Base-by-base conservation (phyloP, 202 grass and related monocot genomes). In the Setaria italica region DNA sequence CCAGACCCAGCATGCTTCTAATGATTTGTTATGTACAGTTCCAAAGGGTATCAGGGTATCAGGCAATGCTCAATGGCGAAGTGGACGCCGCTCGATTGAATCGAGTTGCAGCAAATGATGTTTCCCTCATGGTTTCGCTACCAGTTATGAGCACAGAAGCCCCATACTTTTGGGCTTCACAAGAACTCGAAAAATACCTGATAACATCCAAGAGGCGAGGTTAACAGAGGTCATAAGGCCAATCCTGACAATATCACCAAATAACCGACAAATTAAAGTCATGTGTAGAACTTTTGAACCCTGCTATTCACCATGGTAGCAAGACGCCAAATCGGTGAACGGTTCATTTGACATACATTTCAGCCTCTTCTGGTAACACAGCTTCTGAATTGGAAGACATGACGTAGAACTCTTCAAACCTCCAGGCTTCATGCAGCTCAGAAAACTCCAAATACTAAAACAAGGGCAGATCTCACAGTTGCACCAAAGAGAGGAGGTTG, bases 371-470 rank as follows among this genome's bases (percentile, higher is more conserved):
- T 82, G 72, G 11, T 54, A 80, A 71, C 78, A n/a, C 72, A 72
- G 56, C 72, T 82, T 82, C 47, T 82, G 83, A 78, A 70, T 90
- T 89, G 88, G 88, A 78, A 21, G 79, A 78, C 72, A 73, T 82
- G 83, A 46, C 49, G 79, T 73, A 76, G 79, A 86, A 90, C 48
- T n/a, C 67, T 90, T 90, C 88, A 90, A 86, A 86, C 48, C 72
- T 57, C 47, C 60, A 16, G 62, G 69, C 19, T 67, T 30, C 70
- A 70, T 74, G 42, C 58, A 34, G 45, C 25, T 33, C 50, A 62
- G 4, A 33, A 90, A 41, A 70, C 80, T 84, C 89, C 89, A 87
- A 90, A 74, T 68, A 82, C 62, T 68, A 70, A 34, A 84, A 79
- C 51, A 34, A 70, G 17, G 76, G 78, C 39, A 68, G 72, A 62